Conservation (phyloP, 805 yeast genomes). For the Lipomyces mesembrius region DNA sequence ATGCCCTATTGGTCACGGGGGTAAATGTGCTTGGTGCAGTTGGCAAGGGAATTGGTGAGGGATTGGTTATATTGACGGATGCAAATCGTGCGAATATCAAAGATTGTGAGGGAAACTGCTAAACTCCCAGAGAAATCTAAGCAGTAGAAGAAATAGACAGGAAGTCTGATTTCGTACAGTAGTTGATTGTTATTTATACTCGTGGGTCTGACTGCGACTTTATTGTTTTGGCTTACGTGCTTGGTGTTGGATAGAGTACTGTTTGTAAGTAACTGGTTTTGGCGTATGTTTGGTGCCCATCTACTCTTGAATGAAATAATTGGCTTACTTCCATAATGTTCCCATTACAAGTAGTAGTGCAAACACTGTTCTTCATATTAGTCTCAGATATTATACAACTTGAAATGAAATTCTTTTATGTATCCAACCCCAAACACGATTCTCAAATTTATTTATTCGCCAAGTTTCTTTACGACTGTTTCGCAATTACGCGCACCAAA, state of each 20-base stretch:
- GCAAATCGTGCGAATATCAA: neutral
- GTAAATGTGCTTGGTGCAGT: slow-evolving; percentile 21
- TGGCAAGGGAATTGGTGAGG: slow-evolving; percentile 28
- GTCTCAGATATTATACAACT: neutral
- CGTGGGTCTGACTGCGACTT: neutral
- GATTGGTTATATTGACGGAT: slow-evolving; percentile 11
- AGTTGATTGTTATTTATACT: neutral
- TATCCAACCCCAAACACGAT: neutral
- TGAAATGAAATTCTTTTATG: neutral
- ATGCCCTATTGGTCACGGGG: slow-evolving; percentile 3
- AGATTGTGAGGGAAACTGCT: neutral
- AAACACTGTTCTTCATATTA: neutral
- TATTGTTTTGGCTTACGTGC: neutral
- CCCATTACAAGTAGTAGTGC: neutral
- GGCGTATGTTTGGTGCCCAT: neutral
- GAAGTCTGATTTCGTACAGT: neutral
- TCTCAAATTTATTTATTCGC: neutral
- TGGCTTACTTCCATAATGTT: neutral
- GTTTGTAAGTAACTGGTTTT: neutral
- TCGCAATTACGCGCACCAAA: neutral
- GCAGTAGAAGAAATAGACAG: neutral
- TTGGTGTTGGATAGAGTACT: neutral
- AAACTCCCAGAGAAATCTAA: neutral
- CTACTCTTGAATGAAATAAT: neutral
- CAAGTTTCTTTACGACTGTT: neutral